phyloP scores from a whole-genome alignment of 208 protist genomes.

The Wallacemonas sp. region DNA sequence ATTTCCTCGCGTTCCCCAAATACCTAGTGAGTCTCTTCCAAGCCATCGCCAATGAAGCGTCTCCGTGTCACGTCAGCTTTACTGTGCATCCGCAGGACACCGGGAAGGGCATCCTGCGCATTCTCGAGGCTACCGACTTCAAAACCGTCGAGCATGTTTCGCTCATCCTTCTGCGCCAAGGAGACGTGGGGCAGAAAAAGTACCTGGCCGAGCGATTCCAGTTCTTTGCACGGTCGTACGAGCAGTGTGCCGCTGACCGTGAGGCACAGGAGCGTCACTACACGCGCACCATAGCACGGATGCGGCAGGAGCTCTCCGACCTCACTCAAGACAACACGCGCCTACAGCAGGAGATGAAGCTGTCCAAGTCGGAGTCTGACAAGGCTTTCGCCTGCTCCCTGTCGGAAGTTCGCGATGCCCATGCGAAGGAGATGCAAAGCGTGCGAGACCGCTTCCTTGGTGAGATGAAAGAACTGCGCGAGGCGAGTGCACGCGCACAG shows the following conservation, averaged over 20 bases:
- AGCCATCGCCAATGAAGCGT: constrained; percentile 35
- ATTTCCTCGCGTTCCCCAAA: constrained; percentile 81
- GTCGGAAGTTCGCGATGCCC: constrained; percentile 12
- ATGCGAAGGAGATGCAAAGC: constrained; percentile 23
- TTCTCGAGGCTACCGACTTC: constrained; percentile 75
- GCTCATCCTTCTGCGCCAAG: constrained; percentile 69
- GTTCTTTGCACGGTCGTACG: constrained; percentile 56
- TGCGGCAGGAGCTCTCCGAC: constrained; percentile 27
- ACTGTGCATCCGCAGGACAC: constrained; percentile 15
- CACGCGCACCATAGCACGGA: constrained; percentile 22
- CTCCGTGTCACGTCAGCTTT: constrained; percentile 57
- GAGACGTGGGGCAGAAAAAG: constrained; percentile 77
- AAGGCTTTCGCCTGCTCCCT: constrained; percentile 33
- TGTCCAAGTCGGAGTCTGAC: constrained; percentile 22
- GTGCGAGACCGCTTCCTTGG: constrained; percentile 20
- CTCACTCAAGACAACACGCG: constrained; percentile 15
- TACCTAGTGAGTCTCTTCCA: constrained; percentile 76
- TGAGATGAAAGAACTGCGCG: constrained; percentile 12
- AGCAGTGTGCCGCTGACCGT: constrained; percentile 15
- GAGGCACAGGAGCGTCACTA: constrained; percentile 21
- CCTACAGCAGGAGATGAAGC: constrained; percentile 24
- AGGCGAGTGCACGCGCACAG: constrained; percentile 15
- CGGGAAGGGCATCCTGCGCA: constrained; percentile 54
- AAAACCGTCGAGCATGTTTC: constrained; percentile 86
- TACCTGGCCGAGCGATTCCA: constrained; percentile 85